These are phyloP conservation scores for Leptomonas seymouri DNA, from an alignment of 208 protist genomes.

Conservation along the genomic window DNA sequence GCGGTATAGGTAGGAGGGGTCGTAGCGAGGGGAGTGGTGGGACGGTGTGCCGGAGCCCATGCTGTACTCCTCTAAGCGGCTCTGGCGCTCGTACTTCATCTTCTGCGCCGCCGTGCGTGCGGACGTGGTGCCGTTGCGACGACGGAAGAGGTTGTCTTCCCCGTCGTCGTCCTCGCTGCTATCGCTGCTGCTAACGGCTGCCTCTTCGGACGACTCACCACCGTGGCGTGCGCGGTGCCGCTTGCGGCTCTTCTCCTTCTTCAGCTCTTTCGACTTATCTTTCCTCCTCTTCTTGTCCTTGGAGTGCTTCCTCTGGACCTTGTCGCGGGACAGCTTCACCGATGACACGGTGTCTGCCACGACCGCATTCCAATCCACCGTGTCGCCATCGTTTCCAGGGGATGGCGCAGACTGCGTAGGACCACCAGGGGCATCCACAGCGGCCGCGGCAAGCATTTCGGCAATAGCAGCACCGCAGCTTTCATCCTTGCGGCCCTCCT, in stretches of 20 bases:
- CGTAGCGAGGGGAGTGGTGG: conserved; percentile 27
- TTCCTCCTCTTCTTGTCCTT: conserved; percentile 31
- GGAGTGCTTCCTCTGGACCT: conserved; percentile 32
- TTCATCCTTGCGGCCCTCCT: conserved; percentile 33
- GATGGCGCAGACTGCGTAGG: background rate
- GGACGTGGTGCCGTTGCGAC: conserved; percentile 18
- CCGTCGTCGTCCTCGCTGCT: conserved; percentile 16
- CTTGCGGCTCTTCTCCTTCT: conserved; percentile 27
- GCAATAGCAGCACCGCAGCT: conserved; percentile 64
- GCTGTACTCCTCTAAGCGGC: conserved; percentile 37
- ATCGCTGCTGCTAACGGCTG: background rate
- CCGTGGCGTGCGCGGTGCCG: conserved; percentile 9
- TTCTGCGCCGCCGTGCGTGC: conserved; percentile 31
- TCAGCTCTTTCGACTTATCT: background rate
- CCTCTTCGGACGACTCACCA: conserved; percentile 8
- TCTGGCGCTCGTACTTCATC: conserved; percentile 32
- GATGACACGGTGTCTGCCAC: conserved; percentile 4
- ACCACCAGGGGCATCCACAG: background rate
- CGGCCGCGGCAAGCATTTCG: conserved; percentile 41
- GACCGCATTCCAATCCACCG: conserved; percentile 14
- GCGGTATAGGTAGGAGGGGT: conserved; percentile 46
- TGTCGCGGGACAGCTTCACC: background rate
- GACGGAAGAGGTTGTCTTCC: conserved; percentile 28
- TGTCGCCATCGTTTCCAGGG: background rate
- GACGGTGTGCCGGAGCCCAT: conserved; percentile 33